phyloP scores from a whole-genome alignment of 2,329 filamentous ascomycete genomes.

The Talaromyces sp. region DNA sequence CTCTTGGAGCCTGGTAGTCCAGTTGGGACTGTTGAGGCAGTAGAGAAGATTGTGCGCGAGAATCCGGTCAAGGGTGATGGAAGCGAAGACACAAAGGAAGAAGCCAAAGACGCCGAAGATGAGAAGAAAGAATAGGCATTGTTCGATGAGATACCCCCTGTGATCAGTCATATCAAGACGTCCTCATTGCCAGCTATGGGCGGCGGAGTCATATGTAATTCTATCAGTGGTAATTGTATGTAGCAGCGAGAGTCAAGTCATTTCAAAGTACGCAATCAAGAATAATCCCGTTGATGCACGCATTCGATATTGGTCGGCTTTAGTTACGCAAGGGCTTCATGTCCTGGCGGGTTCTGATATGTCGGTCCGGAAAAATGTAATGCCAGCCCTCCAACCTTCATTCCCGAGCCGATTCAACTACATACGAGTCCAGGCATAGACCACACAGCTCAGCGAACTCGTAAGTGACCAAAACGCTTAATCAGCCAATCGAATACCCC shows the following conservation, averaged over 20 bases:
- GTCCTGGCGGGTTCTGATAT: neutral
- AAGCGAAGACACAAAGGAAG: neutral
- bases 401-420: slow-evolving; percentile 1
- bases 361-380: slow-evolving; percentile 12
- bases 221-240: neutral
- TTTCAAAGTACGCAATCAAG: neutral
- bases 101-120: slow-evolving; percentile 4
- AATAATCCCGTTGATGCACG: no score
- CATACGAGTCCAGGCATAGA: slow-evolving; percentile 6
- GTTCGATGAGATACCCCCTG: neutral
- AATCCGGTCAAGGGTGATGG: slow-evolving; percentile 21
- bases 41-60: slow-evolving; percentile 63
- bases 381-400: neutral
- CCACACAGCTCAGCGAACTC: neutral
- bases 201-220: neutral
- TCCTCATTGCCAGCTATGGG: neutral
- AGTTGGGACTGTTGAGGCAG: slow-evolving; percentile 68
- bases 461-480: neutral
- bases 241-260: neutral
- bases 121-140: slow-evolving; percentile 4
- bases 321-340: neutral
- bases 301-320: no score
- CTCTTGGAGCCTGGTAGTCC: slow-evolving; percentile 71
- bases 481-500: neutral
- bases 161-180: neutral